Percentiles rank a stretch among this genome's conserved stretches.
Conservation (phyloP, 331 rosid species). For the Malus hybrid region DNA sequence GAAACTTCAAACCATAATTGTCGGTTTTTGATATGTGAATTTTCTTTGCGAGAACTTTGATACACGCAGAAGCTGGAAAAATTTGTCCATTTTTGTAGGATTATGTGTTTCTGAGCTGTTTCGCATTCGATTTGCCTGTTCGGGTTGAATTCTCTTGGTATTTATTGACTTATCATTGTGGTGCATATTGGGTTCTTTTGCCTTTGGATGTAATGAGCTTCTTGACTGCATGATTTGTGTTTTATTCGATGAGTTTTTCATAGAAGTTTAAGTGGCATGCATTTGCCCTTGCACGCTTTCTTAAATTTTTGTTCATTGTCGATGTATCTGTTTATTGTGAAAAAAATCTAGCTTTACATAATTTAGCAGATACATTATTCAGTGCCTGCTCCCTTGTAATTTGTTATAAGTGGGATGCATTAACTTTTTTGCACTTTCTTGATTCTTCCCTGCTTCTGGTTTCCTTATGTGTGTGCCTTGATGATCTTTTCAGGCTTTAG, state of each 20-base stretch:
- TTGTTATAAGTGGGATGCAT: neutral
- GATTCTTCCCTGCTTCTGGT: neutral
- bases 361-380: neutral
- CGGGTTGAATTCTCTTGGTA: neutral
- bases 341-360: neutral
- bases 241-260: neutral
- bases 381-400: neutral
- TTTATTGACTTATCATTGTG: neutral
- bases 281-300: neutral
- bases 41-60: neutral
- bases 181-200: neutral
- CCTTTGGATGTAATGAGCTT: neutral
- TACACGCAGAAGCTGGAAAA: neutral
- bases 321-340: neutral
- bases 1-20: neutral
- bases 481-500: slow-evolving; percentile 57
- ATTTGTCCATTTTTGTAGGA: too few relatives aligned
- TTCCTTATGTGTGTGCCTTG: slow-evolving; percentile 1
- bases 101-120: neutral
- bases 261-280: neutral
- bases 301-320: neutral
- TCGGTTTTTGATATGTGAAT: neutral
- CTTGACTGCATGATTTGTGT: neutral
- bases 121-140: neutral
- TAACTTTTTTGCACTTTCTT: neutral